Evolutionary conservation across 192 early-diverging fungal genomes (phyloP).

Genomic region (Piromyces sp.): DNA sequence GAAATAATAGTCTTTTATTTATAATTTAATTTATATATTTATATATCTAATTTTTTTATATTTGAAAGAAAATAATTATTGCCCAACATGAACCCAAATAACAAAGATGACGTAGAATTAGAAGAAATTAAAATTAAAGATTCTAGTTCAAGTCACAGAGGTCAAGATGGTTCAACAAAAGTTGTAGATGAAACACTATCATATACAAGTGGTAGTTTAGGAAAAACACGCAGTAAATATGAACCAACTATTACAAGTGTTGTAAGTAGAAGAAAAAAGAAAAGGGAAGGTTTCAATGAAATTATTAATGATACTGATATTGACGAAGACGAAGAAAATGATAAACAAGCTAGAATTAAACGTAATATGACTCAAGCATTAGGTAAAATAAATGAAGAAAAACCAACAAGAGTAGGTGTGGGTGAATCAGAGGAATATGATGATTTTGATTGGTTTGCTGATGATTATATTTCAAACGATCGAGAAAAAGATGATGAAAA

Average conservation of each 20-base stretch:
- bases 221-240: background rate
- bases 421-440: background rate
- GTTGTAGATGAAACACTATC: too few species aligned
- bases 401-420: background rate
- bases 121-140: too few species aligned
- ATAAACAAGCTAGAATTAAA: background rate
- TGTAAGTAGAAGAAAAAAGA: background rate
- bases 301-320: background rate
- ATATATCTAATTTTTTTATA: too few species aligned
- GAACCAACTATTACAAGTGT: background rate
- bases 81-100: too few species aligned
- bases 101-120: too few species aligned
- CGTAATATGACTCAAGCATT: background rate
- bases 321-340: background rate
- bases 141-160: too few species aligned
- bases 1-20: too few species aligned
- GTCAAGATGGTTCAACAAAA: too few species aligned
- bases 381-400: background rate
- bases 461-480: background rate
- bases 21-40: too few species aligned
- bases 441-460: background rate
- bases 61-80: too few species aligned
- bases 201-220: background rate
- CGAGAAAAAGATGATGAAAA: background rate
- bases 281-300: background rate